These are phyloP conservation scores for Russula emetica DNA, from an alignment of 768 basidiomycete species.

Conservation along the genomic window DNA sequence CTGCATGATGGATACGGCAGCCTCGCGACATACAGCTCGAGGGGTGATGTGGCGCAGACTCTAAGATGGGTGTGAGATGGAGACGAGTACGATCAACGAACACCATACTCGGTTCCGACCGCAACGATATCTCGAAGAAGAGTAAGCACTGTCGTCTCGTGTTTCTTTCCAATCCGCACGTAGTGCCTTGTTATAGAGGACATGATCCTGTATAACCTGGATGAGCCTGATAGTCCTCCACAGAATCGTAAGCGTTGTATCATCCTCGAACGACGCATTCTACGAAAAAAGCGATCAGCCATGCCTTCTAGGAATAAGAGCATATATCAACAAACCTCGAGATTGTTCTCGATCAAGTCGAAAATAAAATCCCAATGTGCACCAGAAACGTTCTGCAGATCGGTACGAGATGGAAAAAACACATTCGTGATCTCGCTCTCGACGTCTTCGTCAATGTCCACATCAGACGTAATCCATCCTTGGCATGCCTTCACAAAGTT, in stretches of 20 bases:
- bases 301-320: background rate
- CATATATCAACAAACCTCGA: constrained; percentile 59
- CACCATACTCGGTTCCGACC: constrained; percentile 49
- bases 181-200: constrained; percentile 66
- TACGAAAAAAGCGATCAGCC: constrained; percentile 31
- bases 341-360: constrained; percentile 80
- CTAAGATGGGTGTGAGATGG: constrained; percentile 17
- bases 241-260: constrained; percentile 55
- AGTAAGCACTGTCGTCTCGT: constrained; percentile 48
- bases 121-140: constrained; percentile 60
- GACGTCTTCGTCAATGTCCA: constrained; percentile 68
- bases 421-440: constrained; percentile 74
- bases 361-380: constrained; percentile 92
- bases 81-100: background rate
- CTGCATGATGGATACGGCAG: constrained; percentile 64
- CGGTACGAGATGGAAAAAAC: constrained; percentile 72
- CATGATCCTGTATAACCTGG: constrained; percentile 62
- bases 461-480: constrained; percentile 66
- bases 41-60: constrained; percentile 46
- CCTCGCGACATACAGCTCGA: constrained; percentile 59
- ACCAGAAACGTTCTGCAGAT: constrained; percentile 84
- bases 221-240: constrained; percentile 67
- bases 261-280: constrained; percentile 59
- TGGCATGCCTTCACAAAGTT: constrained; percentile 83
- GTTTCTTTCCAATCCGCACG: constrained; percentile 63